Evolutionary conservation across 208 protist species (phyloP).

Genomic region (Leishmania tropica): DNA sequence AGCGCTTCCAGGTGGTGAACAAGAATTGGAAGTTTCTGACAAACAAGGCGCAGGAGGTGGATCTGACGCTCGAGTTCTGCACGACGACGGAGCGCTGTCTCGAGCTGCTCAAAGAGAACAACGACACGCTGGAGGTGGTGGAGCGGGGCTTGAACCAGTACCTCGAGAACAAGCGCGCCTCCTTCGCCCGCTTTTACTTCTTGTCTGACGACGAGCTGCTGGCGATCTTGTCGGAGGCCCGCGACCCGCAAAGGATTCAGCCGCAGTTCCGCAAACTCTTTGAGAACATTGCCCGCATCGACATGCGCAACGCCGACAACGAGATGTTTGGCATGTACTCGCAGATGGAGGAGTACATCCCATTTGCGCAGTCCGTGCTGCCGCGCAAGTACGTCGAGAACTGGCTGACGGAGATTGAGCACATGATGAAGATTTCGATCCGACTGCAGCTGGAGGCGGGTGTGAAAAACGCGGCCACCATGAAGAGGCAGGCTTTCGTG

Average conservation of each 20-base stretch:
- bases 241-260: slow-evolving; percentile 95
- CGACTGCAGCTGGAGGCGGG: slow-evolving; percentile 85
- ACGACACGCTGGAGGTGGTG: slow-evolving; percentile 95
- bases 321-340: slow-evolving; percentile 96
- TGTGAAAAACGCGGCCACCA: slow-evolving; percentile 75
- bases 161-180: slow-evolving; percentile 95
- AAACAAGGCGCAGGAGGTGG: slow-evolving; percentile 77
- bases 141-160: slow-evolving; percentile 97
- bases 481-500: slow-evolving; percentile 81
- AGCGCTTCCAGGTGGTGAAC: slow-evolving; percentile 94
- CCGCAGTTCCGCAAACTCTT: slow-evolving; percentile 97
- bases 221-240: slow-evolving; percentile 95
- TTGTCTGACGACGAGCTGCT: slow-evolving; percentile 93
- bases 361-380: slow-evolving; percentile 92
- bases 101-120: slow-evolving; percentile 91
- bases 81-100: slow-evolving; percentile 81
- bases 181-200: slow-evolving; percentile 95
- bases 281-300: slow-evolving; percentile 94
- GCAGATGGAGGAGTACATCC: slow-evolving; percentile 95
- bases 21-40: slow-evolving; percentile 95
- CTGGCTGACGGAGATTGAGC: slow-evolving; percentile 97
- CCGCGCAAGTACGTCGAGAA: slow-evolving; percentile 97
- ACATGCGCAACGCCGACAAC: slow-evolving; percentile 88
- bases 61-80: slow-evolving; percentile 87
- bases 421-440: slow-evolving; percentile 95